A percentile compares a stretch with the other conserved stretches of the same genome.
Evolutionary conservation across 1,139 yeast species (phyloP).

Genomic region (Maudiozyma humilis): DNA sequence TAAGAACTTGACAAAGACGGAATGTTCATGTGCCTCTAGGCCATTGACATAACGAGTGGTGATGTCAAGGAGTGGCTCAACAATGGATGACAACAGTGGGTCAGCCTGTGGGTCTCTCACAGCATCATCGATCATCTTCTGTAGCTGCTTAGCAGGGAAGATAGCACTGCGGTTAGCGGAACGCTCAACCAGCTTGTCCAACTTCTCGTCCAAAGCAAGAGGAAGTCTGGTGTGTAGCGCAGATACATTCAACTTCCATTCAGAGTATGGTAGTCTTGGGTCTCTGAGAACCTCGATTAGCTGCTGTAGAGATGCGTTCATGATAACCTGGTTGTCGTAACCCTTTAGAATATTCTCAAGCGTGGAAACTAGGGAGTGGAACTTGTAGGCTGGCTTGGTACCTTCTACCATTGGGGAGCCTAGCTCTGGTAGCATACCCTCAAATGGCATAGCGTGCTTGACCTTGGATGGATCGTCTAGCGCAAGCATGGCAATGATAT

Average conservation of each 20-base stretch:
- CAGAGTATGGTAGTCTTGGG: conserved; percentile 81
- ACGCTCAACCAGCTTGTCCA: conserved; percentile 60
- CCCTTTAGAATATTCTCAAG: conserved; percentile 78
- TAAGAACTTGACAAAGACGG: conserved; percentile 61
- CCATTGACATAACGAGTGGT: conserved; percentile 69
- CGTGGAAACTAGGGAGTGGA: conserved; percentile 48
- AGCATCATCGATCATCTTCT: conserved; percentile 42
- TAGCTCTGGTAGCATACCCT: conserved; percentile 83
- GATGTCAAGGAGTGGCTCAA: conserved; percentile 66
- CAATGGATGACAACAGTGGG: conserved; percentile 44
- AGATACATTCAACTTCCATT: conserved; percentile 79
- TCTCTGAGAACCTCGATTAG: conserved; percentile 67
- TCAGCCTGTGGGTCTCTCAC: conserved; percentile 40
- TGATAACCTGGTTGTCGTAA: conserved; percentile 88
- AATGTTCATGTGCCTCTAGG: conserved; percentile 72
- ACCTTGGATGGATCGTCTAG: conserved; percentile 96
- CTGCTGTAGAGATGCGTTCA: conserved; percentile 71
- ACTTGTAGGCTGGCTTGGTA: conserved; percentile 73
- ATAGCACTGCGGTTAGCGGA: conserved; percentile 62
- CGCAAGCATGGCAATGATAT: conserved; percentile 86
- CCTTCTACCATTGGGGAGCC: conserved; percentile 82
- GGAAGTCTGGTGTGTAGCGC: conserved; percentile 92
- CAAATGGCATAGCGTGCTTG: conserved; percentile 91
- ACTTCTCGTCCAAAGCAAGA: conserved; percentile 57
- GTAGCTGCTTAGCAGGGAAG: conserved; percentile 87